A percentile compares a stretch with the other conserved stretches of the same genome.
Conservation (phyloP, 2,329 filamentous ascomycete genomes). For the Penicillium decumbens region DNA sequence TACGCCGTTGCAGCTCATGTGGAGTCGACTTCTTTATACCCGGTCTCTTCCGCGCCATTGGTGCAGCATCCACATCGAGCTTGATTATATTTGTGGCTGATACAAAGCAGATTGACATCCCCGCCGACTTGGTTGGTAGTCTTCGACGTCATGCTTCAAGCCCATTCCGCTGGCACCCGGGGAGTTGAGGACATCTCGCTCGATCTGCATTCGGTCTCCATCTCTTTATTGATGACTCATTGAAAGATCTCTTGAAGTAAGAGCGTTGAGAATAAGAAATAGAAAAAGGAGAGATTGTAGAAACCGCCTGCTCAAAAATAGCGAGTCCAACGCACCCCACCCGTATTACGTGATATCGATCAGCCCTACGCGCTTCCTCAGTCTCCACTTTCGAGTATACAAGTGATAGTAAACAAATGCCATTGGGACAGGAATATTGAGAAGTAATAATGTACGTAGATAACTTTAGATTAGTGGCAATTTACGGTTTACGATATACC, state of each 20-base stretch:
- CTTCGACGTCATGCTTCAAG: neutral
- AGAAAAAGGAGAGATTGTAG: neutral
- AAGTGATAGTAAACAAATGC: neutral
- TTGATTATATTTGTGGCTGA: too few species aligned
- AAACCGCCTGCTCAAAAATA: neutral
- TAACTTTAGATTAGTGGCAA: too few species aligned
- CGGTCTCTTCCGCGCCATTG: slow-evolving; percentile 8
- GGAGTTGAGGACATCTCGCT: too few species aligned
- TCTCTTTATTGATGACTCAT: neutral
- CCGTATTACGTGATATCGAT: neutral
- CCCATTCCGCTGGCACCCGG: neutral
- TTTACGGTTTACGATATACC: too few species aligned
- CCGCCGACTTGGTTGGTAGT: neutral
- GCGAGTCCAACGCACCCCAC: neutral
- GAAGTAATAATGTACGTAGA: too few species aligned
- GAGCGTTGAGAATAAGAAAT: neutral
- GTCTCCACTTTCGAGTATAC: neutral
- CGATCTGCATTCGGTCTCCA: neutral
- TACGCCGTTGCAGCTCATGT: slow-evolving; percentile 1
- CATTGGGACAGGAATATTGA: neutral
- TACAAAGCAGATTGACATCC: neutral
- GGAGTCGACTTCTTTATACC: slow-evolving; percentile 3
- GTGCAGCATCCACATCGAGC: neutral
- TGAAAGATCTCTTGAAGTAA: too few species aligned
- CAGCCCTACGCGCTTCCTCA: neutral